Evolutionary conservation across 441 rosid genomes (phyloP).

Genomic region (Pelargonium citronellum): DNA sequence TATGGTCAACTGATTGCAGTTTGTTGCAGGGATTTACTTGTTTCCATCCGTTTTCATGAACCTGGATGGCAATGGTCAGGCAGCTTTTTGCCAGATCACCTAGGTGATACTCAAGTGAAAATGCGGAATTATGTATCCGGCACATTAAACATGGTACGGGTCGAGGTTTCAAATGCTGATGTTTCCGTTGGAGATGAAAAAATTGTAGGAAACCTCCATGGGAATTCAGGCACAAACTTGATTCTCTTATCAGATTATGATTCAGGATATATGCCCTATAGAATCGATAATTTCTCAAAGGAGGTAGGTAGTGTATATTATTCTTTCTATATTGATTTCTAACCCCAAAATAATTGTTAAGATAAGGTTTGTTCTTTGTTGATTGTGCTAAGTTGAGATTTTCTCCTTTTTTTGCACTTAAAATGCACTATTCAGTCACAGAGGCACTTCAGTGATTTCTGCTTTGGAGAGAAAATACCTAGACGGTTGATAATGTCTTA

Average conservation of each 20-base stretch:
- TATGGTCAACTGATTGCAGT: conserved; percentile 16
- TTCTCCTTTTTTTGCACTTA: background rate
- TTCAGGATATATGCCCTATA: conserved; percentile 91
- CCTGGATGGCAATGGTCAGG: conserved; percentile 99
- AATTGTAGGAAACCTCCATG: conserved; percentile 64
- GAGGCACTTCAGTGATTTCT: no score
- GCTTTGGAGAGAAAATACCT: conserved; percentile 3
- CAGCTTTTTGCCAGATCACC: conserved; percentile 89
- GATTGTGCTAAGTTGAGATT: background rate
- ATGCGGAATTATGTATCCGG: conserved; percentile 75
- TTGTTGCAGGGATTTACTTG: conserved; percentile 69
- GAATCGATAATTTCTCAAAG: conserved; percentile 95
- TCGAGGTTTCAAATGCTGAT: conserved; percentile 92
- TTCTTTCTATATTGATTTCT: conserved; percentile 9
- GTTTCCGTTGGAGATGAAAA: conserved; percentile 70
- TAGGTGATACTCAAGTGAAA: conserved; percentile 94
- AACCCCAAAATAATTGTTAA: background rate
- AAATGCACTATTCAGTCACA: background rate
- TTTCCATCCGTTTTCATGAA: conserved; percentile 77
- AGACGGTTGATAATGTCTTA: background rate
- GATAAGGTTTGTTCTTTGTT: background rate
- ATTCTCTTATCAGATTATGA: conserved; percentile 90
- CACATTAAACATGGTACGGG: conserved; percentile 67
- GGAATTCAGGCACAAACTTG: conserved; percentile 83
- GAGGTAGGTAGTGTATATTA: conserved; percentile 61